These are phyloP conservation scores for Termitomyces sp. DNA, from an alignment of 768 basidiomycete species.

Conservation along the genomic window DNA sequence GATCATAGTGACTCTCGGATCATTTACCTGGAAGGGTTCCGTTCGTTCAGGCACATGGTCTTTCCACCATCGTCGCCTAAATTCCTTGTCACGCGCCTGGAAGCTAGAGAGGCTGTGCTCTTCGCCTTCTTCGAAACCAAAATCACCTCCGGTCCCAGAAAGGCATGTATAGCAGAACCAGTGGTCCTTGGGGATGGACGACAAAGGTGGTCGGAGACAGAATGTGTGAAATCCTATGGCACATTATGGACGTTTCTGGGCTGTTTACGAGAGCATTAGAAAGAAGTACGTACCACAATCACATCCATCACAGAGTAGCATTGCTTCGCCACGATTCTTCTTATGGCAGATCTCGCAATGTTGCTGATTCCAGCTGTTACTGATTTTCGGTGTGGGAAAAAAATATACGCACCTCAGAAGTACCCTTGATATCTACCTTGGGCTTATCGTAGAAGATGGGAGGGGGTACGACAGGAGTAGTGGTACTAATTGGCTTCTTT, in stretches of 20 bases:
- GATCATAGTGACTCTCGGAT: slow-evolving; percentile 51
- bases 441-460: slow-evolving; percentile 48
- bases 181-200: slow-evolving; percentile 83
- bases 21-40: slow-evolving; percentile 33
- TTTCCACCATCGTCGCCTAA: slow-evolving; percentile 86
- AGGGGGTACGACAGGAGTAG: slow-evolving; percentile 33
- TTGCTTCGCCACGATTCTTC: slow-evolving; percentile 85
- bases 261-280: background rate
- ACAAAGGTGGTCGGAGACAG: slow-evolving; percentile 90
- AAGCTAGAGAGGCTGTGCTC: slow-evolving; percentile 92
- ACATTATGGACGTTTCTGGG: background rate
- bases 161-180: slow-evolving; percentile 97
- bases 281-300: slow-evolving; percentile 35
- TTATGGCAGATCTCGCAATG: slow-evolving; percentile 92
- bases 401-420: slow-evolving; percentile 47
- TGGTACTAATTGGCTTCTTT: slow-evolving; percentile 27
- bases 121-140: slow-evolving; percentile 97
- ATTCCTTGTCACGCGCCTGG: slow-evolving; percentile 86
- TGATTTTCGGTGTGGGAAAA: slow-evolving; percentile 24
- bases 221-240: slow-evolving; percentile 89
- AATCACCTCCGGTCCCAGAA: slow-evolving; percentile 89
- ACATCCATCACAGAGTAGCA: slow-evolving; percentile 66
- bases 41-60: slow-evolving; percentile 56
- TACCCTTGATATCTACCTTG: slow-evolving; percentile 40
- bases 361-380: slow-evolving; percentile 43